Base-by-base conservation (phyloP, 371 early-diverging fungal genomes). In the Rhizomucor miehei region DNA sequence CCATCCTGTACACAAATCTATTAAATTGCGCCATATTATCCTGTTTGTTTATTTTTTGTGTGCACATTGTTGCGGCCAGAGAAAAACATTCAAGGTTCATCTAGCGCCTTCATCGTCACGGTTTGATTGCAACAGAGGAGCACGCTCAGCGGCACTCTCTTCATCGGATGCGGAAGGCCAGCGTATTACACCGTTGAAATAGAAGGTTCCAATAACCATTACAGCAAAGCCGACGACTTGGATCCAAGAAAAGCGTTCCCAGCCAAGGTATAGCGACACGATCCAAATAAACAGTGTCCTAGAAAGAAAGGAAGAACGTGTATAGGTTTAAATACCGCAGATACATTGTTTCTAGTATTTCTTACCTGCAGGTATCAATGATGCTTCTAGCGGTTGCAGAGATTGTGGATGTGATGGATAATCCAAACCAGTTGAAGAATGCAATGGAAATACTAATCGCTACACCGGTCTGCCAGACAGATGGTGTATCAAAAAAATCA, bases 261-360 rank as follows among this genome's bases (percentile, higher is more conserved):
- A 98, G 17, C 95, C 94, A 44, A 98, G 81, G 13, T 75, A 84
- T 45, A 96, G 63, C 16, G 89, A 89, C 40, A 90, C 82, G 78
- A 89, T 85, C 98, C 98, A 98, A 57, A 96, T 95, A 64, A 95
- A 94, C 38, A 96, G 69, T 5, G 96, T 98, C 54, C 97, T 75
- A 46, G 1, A 52, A 47, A 34, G n/a, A n/a, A n/a, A n/a, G n/a
- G n/a, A n/a, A n/a, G n/a, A n/a, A n/a, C n/a, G n/a, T n/a, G n/a
- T n/a, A n/a, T n/a, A n/a, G n/a, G n/a, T n/a, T n/a, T n/a, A n/a
- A n/a, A n/a, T n/a, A n/a, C n/a, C n/a, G n/a, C n/a, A n/a, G n/a
- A n/a, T n/a, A n/a, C n/a, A n/a, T n/a, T n/a, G n/a, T n/a, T n/a
- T n/a, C n/a, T n/a, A n/a, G n/a, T n/a, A n/a, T 29, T 14, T 50